Conservation (phyloP, 805 yeast species). For the Deakozyma indianensis region DNA sequence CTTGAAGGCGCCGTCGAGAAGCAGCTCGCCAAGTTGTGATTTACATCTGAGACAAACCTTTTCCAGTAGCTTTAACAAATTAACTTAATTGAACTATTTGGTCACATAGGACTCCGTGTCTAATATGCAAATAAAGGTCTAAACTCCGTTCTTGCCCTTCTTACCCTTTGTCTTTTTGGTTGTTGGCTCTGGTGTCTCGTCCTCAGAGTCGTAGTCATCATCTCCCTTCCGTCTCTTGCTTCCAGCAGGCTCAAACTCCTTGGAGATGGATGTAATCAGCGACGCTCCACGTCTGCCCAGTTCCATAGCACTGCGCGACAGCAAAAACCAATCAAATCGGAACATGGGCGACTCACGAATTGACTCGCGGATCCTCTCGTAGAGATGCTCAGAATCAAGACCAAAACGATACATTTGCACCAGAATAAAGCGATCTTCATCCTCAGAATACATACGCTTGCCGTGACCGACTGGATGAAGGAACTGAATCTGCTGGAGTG, state of each 20-base stretch:
- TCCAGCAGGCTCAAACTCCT: conserved; percentile 40
- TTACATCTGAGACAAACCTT: not conserved
- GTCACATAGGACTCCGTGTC: no score
- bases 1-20: conserved; percentile 46
- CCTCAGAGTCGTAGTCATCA: conserved; percentile 6
- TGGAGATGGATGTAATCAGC: conserved; percentile 55
- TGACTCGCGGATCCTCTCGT: conserved; percentile 63
- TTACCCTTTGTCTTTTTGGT: not conserved
- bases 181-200: not conserved
- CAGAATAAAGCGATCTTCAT: conserved; percentile 79
- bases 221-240: conserved; percentile 3
- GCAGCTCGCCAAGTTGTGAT: conserved; percentile 26
- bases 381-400: conserved; percentile 60
- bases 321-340: conserved; percentile 77
- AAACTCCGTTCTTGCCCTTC: conserved; percentile 3
- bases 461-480: conserved; percentile 60
- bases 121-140: no score
- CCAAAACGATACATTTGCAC: conserved; percentile 73
- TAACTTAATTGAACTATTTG: no score
- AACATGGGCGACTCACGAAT: conserved; percentile 64
- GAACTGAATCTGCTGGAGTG: conserved; percentile 63
- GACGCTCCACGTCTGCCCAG: conserved; percentile 72
- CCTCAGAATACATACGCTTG: conserved; percentile 63
- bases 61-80: not conserved
- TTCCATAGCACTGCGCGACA: conserved; percentile 65